Percentiles rank a stretch among this genome's conserved stretches.
Evolutionary conservation across 78 protist genomes (phyloP).

Genomic region (Dictyostelium brefeldianum): DNA sequence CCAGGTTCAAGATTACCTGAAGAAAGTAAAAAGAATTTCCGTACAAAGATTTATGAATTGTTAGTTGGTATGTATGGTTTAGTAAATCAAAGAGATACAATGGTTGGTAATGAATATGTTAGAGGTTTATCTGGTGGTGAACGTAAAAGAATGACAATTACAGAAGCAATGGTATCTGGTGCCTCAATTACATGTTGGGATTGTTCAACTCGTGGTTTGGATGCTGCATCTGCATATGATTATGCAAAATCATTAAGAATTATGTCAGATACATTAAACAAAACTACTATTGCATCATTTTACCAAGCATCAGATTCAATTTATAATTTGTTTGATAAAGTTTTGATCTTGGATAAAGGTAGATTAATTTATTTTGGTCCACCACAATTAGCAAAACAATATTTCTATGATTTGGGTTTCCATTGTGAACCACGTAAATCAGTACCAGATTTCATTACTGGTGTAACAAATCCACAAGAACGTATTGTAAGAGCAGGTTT

Average conservation of each 20-base stretch:
- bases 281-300: slow-evolving; percentile 67
- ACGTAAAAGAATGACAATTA: slow-evolving; percentile 71
- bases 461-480: slow-evolving; percentile 77
- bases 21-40: slow-evolving; percentile 52
- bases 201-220: slow-evolving; percentile 72
- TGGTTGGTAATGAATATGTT: slow-evolving; percentile 76
- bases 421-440: slow-evolving; percentile 80
- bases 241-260: slow-evolving; percentile 76
- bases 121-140: slow-evolving; percentile 83
- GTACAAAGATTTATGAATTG: slow-evolving; percentile 56
- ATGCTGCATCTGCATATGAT: slow-evolving; percentile 65
- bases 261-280: slow-evolving; percentile 70
- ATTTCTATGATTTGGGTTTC: slow-evolving; percentile 59
- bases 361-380: slow-evolving; percentile 78
- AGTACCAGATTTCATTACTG: slow-evolving; percentile 72
- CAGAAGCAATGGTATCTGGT: slow-evolving; percentile 78
- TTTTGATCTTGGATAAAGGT: slow-evolving; percentile 48
- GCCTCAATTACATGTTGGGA: slow-evolving; percentile 75
- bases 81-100: slow-evolving; percentile 58
- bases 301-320: slow-evolving; percentile 78
- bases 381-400: slow-evolving; percentile 46
- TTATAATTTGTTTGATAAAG: slow-evolving; percentile 63
- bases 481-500: slow-evolving; percentile 45
- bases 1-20: slow-evolving; percentile 73
- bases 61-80: slow-evolving; percentile 69